Conservation (phyloP, 257 asterid species). For the Jacaranda copaia region DNA sequence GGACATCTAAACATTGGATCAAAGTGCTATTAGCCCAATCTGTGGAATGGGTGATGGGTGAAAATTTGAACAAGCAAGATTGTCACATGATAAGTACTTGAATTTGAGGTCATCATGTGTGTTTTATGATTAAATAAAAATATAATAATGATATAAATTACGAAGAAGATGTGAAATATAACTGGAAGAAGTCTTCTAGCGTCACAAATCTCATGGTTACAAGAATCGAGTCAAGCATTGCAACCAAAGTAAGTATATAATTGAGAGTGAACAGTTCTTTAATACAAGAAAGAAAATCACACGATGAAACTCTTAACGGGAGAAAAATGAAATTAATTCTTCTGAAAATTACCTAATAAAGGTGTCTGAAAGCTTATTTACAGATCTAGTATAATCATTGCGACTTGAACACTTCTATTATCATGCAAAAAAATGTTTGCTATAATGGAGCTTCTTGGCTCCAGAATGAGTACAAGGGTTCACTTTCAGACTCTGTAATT, state of each 20-base stretch:
- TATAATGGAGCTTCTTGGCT: neutral
- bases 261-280: neutral
- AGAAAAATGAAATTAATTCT: constrained; percentile 13
- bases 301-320: neutral
- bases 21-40: constrained; percentile 27
- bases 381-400: neutral
- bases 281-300: neutral
- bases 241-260: constrained; percentile 12
- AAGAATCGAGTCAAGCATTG: neutral
- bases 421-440: neutral
- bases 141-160: constrained; percentile 14
- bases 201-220: neutral
- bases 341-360: constrained; percentile 13
- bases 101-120: constrained; percentile 8
- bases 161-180: neutral
- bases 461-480: neutral
- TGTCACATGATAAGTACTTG: constrained; percentile 25
- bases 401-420: neutral
- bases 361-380: neutral
- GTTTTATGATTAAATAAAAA: constrained; percentile 2
- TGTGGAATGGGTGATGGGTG: neutral
- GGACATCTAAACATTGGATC: neutral
- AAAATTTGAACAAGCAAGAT: constrained; percentile 14
- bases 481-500: neutral
- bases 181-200: neutral